Evolutionary conservation across 2,329 filamentous ascomycete genomes (phyloP).

Genomic region (Keithomyces neogunnii): DNA sequence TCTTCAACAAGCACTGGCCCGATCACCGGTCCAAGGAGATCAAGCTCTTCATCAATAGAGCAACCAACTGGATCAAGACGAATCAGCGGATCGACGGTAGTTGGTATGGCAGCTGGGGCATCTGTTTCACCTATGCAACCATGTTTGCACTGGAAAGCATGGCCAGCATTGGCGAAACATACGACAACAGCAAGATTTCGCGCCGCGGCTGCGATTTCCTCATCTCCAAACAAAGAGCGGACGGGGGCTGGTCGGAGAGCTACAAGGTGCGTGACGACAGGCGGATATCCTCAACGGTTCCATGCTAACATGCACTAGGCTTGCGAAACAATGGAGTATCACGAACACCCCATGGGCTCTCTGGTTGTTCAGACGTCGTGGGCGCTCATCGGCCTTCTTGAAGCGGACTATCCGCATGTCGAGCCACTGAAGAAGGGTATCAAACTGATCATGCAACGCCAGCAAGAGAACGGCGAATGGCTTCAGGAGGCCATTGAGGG

Average conservation of each 20-base stretch:
- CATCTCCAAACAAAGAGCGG: constrained; percentile 71
- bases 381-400: constrained; percentile 74
- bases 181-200: constrained; percentile 62
- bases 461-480: constrained; percentile 90
- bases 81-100: constrained; percentile 75
- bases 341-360: constrained; percentile 64
- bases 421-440: constrained; percentile 66
- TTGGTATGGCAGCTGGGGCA: constrained; percentile 97
- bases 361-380: constrained; percentile 95
- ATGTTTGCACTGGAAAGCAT: constrained; percentile 95
- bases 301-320: constrained; percentile 36
- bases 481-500: constrained; percentile 91
- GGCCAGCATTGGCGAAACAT: constrained; percentile 71
- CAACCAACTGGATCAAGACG: constrained; percentile 74
- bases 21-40: constrained; percentile 74
- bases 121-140: constrained; percentile 94
- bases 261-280: constrained; percentile 51
- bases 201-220: constrained; percentile 78
- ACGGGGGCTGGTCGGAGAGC: constrained; percentile 95
- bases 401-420: constrained; percentile 71
- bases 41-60: constrained; percentile 58
- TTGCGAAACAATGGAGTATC: constrained; percentile 69
- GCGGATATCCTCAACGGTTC: not conserved
- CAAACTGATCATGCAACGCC: constrained; percentile 73
- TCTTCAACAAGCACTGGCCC: constrained; percentile 76